phyloP scores from a whole-genome alignment of 108 stramenopile genomes.

The Epipyxis sp. region DNA sequence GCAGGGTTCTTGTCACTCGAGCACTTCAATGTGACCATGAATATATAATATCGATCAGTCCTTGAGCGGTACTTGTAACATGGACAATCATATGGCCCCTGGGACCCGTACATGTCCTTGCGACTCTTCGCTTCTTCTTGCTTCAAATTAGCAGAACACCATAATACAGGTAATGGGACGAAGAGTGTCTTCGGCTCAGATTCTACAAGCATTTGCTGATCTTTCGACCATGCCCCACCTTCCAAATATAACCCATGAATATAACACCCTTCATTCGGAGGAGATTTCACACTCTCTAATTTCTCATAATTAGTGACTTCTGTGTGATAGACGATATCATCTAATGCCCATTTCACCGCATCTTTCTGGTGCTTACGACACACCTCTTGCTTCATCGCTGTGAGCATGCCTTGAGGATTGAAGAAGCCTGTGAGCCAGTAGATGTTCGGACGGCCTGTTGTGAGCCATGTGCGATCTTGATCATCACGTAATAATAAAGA shows the following conservation, averaged over 20 bases:
- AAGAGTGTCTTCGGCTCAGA: conserved; percentile 72
- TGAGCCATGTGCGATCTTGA: conserved; percentile 74
- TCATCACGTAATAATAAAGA: conserved; percentile 69
- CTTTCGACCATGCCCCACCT: conserved; percentile 71
- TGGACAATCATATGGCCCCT: conserved; percentile 71
- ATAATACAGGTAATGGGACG: conserved; percentile 66
- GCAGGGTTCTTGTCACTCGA: conserved; percentile 59
- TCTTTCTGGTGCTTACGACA: conserved; percentile 66
- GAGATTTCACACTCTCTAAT: conserved; percentile 59
- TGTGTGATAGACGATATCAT: conserved; percentile 75
- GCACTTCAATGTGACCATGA: conserved; percentile 65
- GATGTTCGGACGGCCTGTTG: conserved; percentile 62
- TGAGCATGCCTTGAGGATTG: conserved; percentile 78
- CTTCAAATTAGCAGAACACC: conserved; percentile 65
- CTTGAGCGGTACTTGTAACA: conserved; percentile 77
- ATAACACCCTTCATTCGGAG: conserved; percentile 75
- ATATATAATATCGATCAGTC: conserved; percentile 74
- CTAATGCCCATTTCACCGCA: conserved; percentile 77
- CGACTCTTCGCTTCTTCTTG: conserved; percentile 54
- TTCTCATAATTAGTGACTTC: conserved; percentile 72
- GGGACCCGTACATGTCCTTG: conserved; percentile 60
- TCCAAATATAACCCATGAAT: conserved; percentile 78
- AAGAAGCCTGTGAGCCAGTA: conserved; percentile 84
- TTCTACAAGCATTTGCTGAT: conserved; percentile 65
- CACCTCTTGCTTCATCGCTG: conserved; percentile 86